Base-by-base conservation (phyloP, 2,329 filamentous ascomycete genomes). In the Lasiodiplodia citricola region DNA sequence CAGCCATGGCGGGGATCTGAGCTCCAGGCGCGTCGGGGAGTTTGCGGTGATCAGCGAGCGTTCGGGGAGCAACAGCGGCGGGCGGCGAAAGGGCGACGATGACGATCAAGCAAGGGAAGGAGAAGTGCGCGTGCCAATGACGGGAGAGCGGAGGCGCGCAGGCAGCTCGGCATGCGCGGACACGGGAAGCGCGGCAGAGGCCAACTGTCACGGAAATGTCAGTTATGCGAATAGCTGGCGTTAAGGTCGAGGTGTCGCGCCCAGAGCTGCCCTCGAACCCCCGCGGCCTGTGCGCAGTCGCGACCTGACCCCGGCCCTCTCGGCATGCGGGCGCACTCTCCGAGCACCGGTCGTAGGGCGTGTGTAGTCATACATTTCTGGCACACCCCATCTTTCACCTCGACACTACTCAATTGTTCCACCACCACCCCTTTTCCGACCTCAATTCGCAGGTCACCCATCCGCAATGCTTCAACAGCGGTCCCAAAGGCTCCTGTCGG, bases 1-100 rank as follows among this genome's bases (percentile, higher is more conserved):
- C 65, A 28, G 65, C 65, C 94, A 98, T 97, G 79, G 77, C 87
- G 78, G 41, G 55, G 72, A n/a, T 38, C 23, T 63, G 73, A 71
- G 51, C 58, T 51, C 18, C 38, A 11, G 54, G 41, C 52, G 55
- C 50, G 31, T 28, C 38, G 54, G 37, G 41, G 14, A 18, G 52
- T 14, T 16, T 21, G 54, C 41, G 54, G 54, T 18, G 65, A 58
- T 57, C 87, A 78, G 50, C 67, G 55, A 72, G 38, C 50, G 41
- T 72, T 51, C 35, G 47, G 66, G 23, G 41, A 38, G 52, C 35
- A 47, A 35, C 57, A 51, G 38, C 52, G 13, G 67, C 44, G 51
- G 3, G 38, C 38, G 60, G 52, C 50, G 67, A 51, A 54, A 64
- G 67, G 55, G 67, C 57, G 54, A 57, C 54, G 37, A 11, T 38